phyloP scores from a whole-genome alignment of 129 eudicot genomes.

The Helichrysum umbraculigerum region DNA sequence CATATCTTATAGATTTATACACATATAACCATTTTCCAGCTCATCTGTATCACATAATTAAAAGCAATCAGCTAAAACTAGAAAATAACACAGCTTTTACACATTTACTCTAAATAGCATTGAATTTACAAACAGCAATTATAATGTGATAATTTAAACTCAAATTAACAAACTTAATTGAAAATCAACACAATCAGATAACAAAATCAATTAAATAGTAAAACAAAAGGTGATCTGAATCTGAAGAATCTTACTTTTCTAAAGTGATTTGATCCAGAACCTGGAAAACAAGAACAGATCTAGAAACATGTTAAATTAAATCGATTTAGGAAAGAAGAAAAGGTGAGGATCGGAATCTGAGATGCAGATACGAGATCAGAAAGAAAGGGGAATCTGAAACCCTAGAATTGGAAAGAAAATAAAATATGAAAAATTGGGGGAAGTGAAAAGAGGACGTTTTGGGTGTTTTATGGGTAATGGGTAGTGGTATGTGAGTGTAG shows the following conservation, averaged over 20 bases:
- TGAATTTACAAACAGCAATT: background rate
- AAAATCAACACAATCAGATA: slow-evolving; percentile 6
- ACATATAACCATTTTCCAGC: background rate
- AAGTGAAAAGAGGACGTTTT: slow-evolving; percentile 27
- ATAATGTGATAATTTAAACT: background rate
- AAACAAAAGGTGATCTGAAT: slow-evolving; percentile 9
- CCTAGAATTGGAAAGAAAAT: slow-evolving; percentile 21
- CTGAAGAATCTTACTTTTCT: slow-evolving; percentile 16
- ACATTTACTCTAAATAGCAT: background rate
- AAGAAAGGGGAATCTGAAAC: slow-evolving; percentile 21
- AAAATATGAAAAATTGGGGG: slow-evolving; percentile 12
- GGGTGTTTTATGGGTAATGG: slow-evolving; percentile 16
- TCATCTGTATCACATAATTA: background rate
- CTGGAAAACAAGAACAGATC: slow-evolving; percentile 23
- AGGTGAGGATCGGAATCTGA: slow-evolving; percentile 38
- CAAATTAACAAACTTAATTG: background rate
- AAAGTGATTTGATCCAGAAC: slow-evolving; percentile 25
- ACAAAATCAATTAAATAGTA: background rate
- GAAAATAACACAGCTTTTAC: background rate
- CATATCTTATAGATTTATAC: background rate
- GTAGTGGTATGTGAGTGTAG: background rate
- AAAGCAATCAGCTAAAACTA: background rate
- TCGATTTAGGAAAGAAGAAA: background rate
- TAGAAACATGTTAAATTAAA: slow-evolving; percentile 13
- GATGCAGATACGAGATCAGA: slow-evolving; percentile 32